phyloP scores from a whole-genome alignment of 805 yeast species.

The Vanderwaltozyma tropicalis region DNA sequence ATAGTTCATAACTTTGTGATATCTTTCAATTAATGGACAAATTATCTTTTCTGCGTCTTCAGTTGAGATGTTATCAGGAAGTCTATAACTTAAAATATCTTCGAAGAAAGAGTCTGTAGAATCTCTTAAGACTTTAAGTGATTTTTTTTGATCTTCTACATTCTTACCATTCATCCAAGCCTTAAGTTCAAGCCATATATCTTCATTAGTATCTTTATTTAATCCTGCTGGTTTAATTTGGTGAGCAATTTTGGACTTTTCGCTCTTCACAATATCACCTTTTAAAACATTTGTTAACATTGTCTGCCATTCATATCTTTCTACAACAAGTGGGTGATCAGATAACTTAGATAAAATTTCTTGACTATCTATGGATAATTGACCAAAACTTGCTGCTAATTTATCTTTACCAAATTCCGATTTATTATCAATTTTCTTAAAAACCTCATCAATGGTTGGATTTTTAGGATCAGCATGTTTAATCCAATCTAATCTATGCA shows the following conservation, averaged over 20 bases:
- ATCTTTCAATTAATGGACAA: slow-evolving; percentile 43
- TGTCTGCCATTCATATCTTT: slow-evolving; percentile 90
- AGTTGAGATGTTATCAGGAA: slow-evolving; percentile 33
- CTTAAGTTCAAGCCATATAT: slow-evolving; percentile 77
- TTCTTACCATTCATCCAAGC: slow-evolving; percentile 76
- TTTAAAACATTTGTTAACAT: slow-evolving; percentile 84
- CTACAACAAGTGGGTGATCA: slow-evolving; percentile 39
- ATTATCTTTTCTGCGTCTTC: slow-evolving; percentile 43
- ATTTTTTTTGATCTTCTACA: slow-evolving; percentile 63
- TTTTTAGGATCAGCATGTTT: slow-evolving; percentile 36
- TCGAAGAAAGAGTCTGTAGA: slow-evolving; percentile 64
- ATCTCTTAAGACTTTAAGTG: slow-evolving; percentile 58
- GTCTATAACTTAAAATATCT: slow-evolving; percentile 54
- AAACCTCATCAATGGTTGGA: slow-evolving; percentile 8
- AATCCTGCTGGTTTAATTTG: slow-evolving; percentile 28
- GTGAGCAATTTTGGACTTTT: slow-evolving; percentile 64
- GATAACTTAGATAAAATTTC: slow-evolving; percentile 12
- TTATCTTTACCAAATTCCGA: slow-evolving; percentile 8
- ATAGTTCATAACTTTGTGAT: slow-evolving; percentile 56
- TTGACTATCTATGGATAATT: slow-evolving; percentile 12
- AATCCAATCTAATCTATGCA: slow-evolving; percentile 24
- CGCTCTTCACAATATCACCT: slow-evolving; percentile 89
- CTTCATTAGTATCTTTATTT: slow-evolving; percentile 24
- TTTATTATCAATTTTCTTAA: slow-evolving; percentile 7
- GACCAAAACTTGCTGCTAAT: slow-evolving; percentile 7